Conservation (phyloP, 371 early-diverging fungal species). For the Parasitella parasitica region DNA sequence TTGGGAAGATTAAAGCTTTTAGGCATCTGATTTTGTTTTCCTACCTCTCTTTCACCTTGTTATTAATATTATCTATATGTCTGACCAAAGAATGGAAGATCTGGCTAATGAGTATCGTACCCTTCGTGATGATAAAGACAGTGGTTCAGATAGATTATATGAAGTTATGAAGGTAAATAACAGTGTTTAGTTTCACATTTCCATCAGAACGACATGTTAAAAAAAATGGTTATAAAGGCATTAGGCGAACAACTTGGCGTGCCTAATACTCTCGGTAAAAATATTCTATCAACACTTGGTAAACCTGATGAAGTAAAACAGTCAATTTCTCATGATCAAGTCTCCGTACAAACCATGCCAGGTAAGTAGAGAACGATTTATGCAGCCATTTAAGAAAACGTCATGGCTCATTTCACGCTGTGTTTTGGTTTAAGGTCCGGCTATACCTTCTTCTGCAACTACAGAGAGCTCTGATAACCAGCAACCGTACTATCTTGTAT, state of each 20-base stretch:
- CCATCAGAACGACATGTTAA: no score
- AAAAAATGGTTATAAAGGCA: constrained; percentile 24
- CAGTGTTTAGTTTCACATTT: no score
- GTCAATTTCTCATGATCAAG: constrained; percentile 20
- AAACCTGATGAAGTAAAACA: constrained; percentile 54
- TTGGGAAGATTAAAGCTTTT: no score
- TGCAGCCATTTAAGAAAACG: background rate
- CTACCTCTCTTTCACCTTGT: no score
- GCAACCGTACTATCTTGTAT: constrained; percentile 46
- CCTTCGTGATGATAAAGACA: no score
- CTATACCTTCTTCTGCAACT: constrained; percentile 6
- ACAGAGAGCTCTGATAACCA: constrained; percentile 2
- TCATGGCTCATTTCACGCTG: background rate
- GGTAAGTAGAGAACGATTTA: constrained; percentile 22
- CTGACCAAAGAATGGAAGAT: no score
- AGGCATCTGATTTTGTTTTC: no score
- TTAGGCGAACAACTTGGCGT: constrained; percentile 47
- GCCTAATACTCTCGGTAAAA: constrained; percentile 44
- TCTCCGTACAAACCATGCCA: constrained; percentile 40
- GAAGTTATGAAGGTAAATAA: no score
- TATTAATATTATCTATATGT: no score
- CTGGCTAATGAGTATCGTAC: no score
- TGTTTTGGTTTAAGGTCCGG: constrained; percentile 19
- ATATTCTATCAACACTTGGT: constrained; percentile 46
- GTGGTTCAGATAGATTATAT: no score